These are phyloP conservation scores for Penicillium concentricum DNA, from an alignment of 2,329 filamentous ascomycete genomes.

Conservation along the genomic window DNA sequence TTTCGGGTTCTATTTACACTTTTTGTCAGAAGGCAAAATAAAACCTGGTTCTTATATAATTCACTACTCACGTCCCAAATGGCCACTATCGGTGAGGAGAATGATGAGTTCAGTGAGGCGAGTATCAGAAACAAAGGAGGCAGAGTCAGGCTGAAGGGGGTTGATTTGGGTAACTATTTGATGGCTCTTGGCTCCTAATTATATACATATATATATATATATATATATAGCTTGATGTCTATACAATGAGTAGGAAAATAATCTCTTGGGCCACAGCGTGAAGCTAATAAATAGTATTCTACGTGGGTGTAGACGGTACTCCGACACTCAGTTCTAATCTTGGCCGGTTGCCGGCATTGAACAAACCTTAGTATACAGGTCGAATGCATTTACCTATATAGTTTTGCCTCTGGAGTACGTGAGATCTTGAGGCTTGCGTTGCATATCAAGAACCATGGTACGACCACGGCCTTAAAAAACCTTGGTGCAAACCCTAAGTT, in stretches of 20 bases:
- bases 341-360: neutral
- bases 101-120: neutral
- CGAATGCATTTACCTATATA: neutral
- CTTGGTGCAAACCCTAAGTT: neutral
- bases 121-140: neutral
- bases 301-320: neutral
- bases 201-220: too few relatives aligned
- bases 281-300: neutral
- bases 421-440: neutral
- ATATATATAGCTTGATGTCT: neutral
- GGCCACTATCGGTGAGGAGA: neutral
- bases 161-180: neutral
- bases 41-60: neutral
- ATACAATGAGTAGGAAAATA: neutral
- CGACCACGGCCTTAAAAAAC: neutral
- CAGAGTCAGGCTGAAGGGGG: neutral
- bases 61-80: neutral
- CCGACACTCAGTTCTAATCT: neutral
- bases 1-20: neutral
- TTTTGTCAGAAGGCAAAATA: neutral
- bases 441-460: slow-evolving; percentile 3
- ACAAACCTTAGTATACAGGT: neutral
- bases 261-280: neutral
- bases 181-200: neutral
- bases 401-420: neutral